phyloP scores from a whole-genome alignment of 129 eudicot genomes.

The carrot (Daucus carota) region DH1_v3.0 NC_030382.2:31034501-31035000 shows the following conservation, averaged over 20 bases:
- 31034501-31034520: background rate
- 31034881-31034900: constrained; percentile 93
- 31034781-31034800: background rate
- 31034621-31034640: background rate
- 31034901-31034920: constrained; percentile 88
- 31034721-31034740: background rate
- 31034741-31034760: background rate
- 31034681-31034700: background rate
- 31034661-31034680: background rate
- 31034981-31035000: constrained; percentile 65
- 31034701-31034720: background rate
- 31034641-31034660: background rate
- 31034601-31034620: background rate
- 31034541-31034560: background rate
- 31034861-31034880: constrained; percentile 97
- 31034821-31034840: constrained; percentile 99
- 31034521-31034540: background rate
- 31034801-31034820: constrained; percentile 28
- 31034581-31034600: background rate
- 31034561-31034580: background rate
- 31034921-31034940: constrained; percentile 91
- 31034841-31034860: constrained; percentile 95
- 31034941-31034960: constrained; percentile 98
- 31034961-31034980: constrained; percentile 75
- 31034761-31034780: too few relatives aligned